These are phyloP conservation scores for Solanum virginianum DNA, from an alignment of 257 asterid genomes.

Conservation along the genomic window DNA sequence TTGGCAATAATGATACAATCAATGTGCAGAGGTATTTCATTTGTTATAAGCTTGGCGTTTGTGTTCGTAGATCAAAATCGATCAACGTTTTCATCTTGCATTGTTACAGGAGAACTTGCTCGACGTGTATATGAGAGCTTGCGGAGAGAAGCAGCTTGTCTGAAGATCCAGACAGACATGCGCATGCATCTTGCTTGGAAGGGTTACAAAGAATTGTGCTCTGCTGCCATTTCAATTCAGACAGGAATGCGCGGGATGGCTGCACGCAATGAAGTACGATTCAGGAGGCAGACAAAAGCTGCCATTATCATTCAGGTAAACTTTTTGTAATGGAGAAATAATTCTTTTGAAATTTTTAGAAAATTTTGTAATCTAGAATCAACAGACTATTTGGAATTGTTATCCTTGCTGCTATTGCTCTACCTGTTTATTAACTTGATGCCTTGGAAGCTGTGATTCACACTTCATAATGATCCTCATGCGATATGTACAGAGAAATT, in stretches of 20 bases:
- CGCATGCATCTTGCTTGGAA: conserved; percentile 6
- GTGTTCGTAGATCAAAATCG: neutral
- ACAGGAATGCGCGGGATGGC: conserved; percentile 5
- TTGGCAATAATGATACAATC: conserved; percentile 64
- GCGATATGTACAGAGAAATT: conserved; percentile 18
- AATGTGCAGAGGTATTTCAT: conserved; percentile 69
- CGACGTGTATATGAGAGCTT: neutral
- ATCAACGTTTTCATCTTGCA: neutral
- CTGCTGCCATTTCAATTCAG: conserved; percentile 3
- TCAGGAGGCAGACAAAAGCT: conserved; percentile 6
- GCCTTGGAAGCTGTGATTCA: neutral
- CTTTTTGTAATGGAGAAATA: neutral
- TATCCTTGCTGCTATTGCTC: neutral
- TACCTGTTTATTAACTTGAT: neutral
- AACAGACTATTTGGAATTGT: neutral
- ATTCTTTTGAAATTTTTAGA: neutral
- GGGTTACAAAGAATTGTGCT: conserved; percentile 1
- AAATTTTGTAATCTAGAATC: neutral
- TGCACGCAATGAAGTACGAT: neutral
- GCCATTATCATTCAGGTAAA: conserved; percentile 10
- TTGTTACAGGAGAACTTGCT: conserved; percentile 5
- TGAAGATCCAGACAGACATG: conserved; percentile 7
- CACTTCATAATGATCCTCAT: neutral
- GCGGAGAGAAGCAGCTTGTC: conserved; percentile 11
- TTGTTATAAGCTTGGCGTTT: neutral